These are phyloP conservation scores for Penicillium antarcticum DNA, from an alignment of 495 filamentous ascomycete genomes.

Conservation along the genomic window DNA sequence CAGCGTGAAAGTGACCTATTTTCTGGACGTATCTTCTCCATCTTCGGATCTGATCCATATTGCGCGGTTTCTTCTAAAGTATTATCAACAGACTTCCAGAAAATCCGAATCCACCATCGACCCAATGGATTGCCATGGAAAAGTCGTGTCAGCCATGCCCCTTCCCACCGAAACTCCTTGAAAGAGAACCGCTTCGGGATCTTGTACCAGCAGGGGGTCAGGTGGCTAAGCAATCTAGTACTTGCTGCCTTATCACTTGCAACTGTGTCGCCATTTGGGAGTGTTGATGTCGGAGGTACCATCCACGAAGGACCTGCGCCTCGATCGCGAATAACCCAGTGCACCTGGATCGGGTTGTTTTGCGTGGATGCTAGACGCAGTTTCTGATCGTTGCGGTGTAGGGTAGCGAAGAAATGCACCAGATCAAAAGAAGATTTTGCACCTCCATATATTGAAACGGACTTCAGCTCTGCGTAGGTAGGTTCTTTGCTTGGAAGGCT, in stretches of 20 bases:
- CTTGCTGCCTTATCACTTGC: constrained; percentile 56
- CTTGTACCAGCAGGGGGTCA: constrained; percentile 50
- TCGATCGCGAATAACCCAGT: constrained; percentile 70
- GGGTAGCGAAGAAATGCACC: constrained; percentile 60
- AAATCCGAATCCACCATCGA: constrained; percentile 16
- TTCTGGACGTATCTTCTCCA: constrained; percentile 22
- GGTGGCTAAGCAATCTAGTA: constrained; percentile 50
- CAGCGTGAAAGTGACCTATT: constrained; percentile 13
- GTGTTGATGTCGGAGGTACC: constrained; percentile 19
- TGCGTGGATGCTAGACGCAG: constrained; percentile 12
- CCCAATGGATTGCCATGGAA: constrained; percentile 29
- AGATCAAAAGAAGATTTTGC: constrained; percentile 70
- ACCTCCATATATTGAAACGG: constrained; percentile 60
- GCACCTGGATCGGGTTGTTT: constrained; percentile 49
- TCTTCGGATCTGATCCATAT: constrained; percentile 23
- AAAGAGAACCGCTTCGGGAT: constrained; percentile 25
- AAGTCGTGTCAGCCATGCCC: constrained; percentile 47
- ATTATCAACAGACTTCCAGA: constrained; percentile 24
- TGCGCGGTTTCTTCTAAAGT: constrained; percentile 9
- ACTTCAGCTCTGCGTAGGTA: constrained; percentile 1
- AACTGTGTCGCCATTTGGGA: constrained; percentile 52
- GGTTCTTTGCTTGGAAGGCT: not conserved
- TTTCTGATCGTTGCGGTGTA: constrained; percentile 16
- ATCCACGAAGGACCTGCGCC: constrained; percentile 38
- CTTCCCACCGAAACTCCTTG: constrained; percentile 45